Evolutionary conservation across 345 rosid species (phyloP), one percentile per base, ranked within the genome.

Genomic region (Linum tenue): DNA sequence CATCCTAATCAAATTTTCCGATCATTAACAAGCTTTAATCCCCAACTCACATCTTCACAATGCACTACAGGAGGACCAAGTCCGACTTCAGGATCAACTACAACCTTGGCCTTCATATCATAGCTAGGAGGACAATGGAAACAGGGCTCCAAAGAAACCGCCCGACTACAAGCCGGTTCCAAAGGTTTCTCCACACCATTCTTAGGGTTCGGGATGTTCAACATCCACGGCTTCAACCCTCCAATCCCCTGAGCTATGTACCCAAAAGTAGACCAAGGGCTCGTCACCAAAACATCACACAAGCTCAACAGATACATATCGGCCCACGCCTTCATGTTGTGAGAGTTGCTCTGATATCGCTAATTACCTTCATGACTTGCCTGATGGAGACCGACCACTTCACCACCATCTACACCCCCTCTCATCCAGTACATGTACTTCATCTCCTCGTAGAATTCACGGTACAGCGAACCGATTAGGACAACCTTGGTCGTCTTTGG

Each of bases 211-310:
- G 70, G 73, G 64, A 69, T 74, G 67, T 62, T 56, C 35, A 74
- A 70, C 40, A 74, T 74, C 77, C 77, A 74, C 4, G 77, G 73
- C 44, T 37, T 61, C 64, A 69, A 65, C 36, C 77, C 77, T 65
- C 77, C 73, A 39, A 74, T 73, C 44, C 73, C 70, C 69, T 74
- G 77, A 62, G 73, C 77, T 0, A 74, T 73, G 66, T 74, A 74
- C 39, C 77, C 77, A 55, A 74, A 74, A 17, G 77, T 74, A 50
- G 77, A 74, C 73, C 70, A 69, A 14, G 73, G 50, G 35, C 77
- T 74, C 31, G 77, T 74, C 63, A 74, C 68, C 70, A 74, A 60
- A 31, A 15, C 63, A 44, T 74, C 73, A 12, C 64, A 65, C 77
- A 74, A 39, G 66, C 77, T 66, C 3, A 74, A 73, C 10, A 69